phyloP scores from a whole-genome alignment of 140 eudicot species.

The Erigeron philadelphicus region DNA sequence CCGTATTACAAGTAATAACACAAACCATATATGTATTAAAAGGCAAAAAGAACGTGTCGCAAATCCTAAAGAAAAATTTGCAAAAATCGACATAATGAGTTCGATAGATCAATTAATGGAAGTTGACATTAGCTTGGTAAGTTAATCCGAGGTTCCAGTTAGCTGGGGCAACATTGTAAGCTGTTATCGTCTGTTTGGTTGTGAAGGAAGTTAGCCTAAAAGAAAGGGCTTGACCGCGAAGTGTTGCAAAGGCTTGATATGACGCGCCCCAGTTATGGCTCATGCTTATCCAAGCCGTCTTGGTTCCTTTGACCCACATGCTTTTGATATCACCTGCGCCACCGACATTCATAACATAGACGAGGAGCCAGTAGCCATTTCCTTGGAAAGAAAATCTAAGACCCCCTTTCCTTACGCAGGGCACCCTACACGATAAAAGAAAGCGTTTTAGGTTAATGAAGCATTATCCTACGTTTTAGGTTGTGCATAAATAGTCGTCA shows the following conservation, averaged over 20 bases:
- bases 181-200: conserved; percentile 54
- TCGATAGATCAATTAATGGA: conserved; percentile 34
- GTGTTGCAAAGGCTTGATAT: conserved; percentile 70
- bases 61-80: conserved; percentile 6
- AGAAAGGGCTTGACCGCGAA: conserved; percentile 65
- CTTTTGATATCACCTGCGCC: conserved; percentile 71
- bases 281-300: conserved; percentile 83
- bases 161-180: conserved; percentile 75
- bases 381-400: conserved; percentile 62
- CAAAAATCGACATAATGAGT: conserved; percentile 2
- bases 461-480: background rate
- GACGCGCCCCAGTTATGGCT: conserved; percentile 98
- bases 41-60: conserved; percentile 13
- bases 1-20: conserved; percentile 15
- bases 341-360: conserved; percentile 76
- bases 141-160: conserved; percentile 72
- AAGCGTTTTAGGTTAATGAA: background rate
- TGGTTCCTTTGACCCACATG: conserved; percentile 89
- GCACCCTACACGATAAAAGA: conserved; percentile 44
- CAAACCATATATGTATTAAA: conserved; percentile 14
- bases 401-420: conserved; percentile 60
- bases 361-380: conserved; percentile 71
- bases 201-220: conserved; percentile 67
- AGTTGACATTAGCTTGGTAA: conserved; percentile 55
- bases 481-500: background rate